Evolutionary conservation across 306 rosid genomes (phyloP), one percentile per base, ranked within the genome.

Genomic region (Leucaena leucocephala): DNA sequence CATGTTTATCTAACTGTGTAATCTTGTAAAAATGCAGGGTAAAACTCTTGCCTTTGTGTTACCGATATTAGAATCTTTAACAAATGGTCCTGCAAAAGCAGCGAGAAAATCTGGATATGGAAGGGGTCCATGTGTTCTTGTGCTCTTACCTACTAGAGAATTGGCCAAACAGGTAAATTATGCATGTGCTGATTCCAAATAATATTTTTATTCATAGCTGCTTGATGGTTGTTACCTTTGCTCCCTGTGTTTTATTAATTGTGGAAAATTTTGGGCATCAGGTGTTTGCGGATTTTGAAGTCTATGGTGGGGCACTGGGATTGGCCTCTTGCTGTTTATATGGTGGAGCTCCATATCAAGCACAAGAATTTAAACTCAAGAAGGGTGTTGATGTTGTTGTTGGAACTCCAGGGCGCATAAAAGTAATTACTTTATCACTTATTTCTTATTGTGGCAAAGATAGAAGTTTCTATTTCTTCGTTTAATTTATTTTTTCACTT

Each of bases 71-170:
- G 97, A 92, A 88, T 94, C 97, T 1, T 44, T 94, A 19, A 88
- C 67, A 1, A 94, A 92, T 69, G 98, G 97, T 40, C 81, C 83
- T 0, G 83, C 77, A 0, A 92, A 88, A 79, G 79, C 76, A 0
- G 78, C 84, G 1, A 83, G 95, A 16, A 88, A 80, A 84, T 84
- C 87, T 45, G 97, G 97, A 10, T 87, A 85, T 71, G 97, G 95
- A 39, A 91, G 87, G 75, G 3, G 86, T 16, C 97, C 98, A 1
- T 88, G 93, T 84, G 98, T 92, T 58, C 71, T 94, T 64, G 98
- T 94, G 71, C 98, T 94, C 75, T 82, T 94, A 65, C 98, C 98
- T n/a, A 94, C 98, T 1, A 83, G 97, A 78, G 98, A 94, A 82
- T 82, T 94, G 86, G 98, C 98, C 34, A 76, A 68, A 35, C 97